phyloP scores from a whole-genome alignment of 805 yeast genomes.

The Debaryomyces castellii region DNA sequence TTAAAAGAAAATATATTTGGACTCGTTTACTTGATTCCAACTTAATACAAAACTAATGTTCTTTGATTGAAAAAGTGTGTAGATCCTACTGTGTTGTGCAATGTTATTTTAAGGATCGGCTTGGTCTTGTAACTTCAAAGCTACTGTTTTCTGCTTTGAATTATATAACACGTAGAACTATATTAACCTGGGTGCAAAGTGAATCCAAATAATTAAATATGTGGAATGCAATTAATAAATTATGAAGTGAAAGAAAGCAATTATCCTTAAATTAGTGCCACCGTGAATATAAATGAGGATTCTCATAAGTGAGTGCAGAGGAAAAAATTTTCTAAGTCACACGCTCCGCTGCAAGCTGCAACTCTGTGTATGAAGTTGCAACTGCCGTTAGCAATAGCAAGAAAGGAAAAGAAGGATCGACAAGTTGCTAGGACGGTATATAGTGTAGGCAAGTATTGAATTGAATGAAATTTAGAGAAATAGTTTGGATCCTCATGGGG shows the following conservation, averaged over 20 bases:
- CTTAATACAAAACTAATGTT: background rate
- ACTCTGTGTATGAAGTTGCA: slow-evolving; percentile 1
- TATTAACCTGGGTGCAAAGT: background rate
- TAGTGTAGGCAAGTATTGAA: too few species aligned
- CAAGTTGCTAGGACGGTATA: too few species aligned
- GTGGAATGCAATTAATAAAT: background rate
- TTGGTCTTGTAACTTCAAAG: background rate
- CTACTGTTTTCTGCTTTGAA: background rate
- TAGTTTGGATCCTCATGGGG: background rate
- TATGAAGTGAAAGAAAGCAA: background rate
- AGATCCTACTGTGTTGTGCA: background rate
- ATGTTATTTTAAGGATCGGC: background rate
- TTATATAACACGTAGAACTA: background rate
- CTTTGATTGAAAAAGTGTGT: background rate
- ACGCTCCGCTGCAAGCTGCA: slow-evolving; percentile 1
- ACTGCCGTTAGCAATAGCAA: background rate
- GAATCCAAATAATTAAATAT: background rate
- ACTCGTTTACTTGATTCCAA: background rate
- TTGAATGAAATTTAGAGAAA: too few species aligned
- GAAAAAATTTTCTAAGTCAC: slow-evolving; percentile 1
- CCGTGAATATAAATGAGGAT: slow-evolving; percentile 1
- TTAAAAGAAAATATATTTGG: background rate
- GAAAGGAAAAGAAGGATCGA: background rate
- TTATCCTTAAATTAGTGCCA: slow-evolving; percentile 1
- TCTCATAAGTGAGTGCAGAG: background rate